Conservation (phyloP, 176 grass and related monocot genomes). For the Oryza meyeriana region DNA sequence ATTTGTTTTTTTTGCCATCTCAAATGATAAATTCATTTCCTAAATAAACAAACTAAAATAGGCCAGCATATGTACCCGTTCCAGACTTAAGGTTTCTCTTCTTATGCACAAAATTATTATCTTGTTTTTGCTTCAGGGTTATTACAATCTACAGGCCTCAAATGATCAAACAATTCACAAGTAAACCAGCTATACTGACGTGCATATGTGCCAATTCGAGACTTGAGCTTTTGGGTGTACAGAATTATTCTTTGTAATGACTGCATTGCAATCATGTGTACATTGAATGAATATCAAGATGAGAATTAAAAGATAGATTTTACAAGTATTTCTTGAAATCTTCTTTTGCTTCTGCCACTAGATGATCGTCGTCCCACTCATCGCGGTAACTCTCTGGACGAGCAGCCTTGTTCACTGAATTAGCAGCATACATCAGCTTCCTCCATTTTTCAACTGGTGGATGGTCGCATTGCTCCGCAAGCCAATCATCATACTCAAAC, state of each 20-base stretch:
- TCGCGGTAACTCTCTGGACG: conserved; percentile 59
- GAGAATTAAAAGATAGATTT: neutral
- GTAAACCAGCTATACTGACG: neutral
- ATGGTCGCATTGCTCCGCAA: conserved; percentile 52
- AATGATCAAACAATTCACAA: neutral
- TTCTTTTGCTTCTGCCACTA: conserved; percentile 48
- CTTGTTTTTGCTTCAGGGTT: neutral
- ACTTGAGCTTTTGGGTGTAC: neutral
- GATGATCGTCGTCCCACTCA: conserved; percentile 76
- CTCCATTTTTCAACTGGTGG: conserved; percentile 72
- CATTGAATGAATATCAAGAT: neutral
- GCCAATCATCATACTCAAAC: conserved; percentile 90
- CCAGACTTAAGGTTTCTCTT: neutral
- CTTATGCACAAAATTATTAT: neutral
- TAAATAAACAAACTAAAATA: neutral
- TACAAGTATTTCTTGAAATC: conserved; percentile 58
- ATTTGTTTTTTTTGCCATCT: neutral
- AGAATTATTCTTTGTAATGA: neutral
- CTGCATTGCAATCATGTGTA: neutral
- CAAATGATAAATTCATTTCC: neutral
- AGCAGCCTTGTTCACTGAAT: conserved; percentile 28
- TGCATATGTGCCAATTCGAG: neutral
- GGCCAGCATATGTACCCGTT: neutral
- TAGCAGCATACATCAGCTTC: conserved; percentile 53
- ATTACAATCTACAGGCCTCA: neutral